Base-by-base conservation (phyloP, 345 rosid genomes). In the Aquilaria yunnanensis region DNA sequence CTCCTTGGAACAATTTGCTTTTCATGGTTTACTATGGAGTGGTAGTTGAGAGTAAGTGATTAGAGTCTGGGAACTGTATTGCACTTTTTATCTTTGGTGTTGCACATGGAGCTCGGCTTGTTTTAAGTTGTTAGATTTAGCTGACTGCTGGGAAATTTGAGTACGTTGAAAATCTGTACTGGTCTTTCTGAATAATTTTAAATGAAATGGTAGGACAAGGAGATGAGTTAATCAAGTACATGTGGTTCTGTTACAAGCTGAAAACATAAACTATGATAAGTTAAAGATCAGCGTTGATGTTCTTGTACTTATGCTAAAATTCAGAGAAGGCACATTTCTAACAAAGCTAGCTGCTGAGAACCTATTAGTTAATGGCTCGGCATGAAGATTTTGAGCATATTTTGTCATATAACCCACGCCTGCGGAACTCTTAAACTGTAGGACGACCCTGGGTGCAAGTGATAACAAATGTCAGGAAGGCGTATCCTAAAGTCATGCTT, bases 1-100 rank as follows among this genome's bases (percentile, higher is more conserved):
- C 98, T 71, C 98, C 97, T 56, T 78, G 86, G 84, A 93, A 87
- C 85, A 92, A 86, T 78, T 67, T 93, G 74, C 60, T 90, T 55
- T 90, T 87, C 83, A 83, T 86, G 97, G 59, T 90, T 70, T 90
- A 84, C 71, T 93, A 81, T 70, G 97, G 90, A 56, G 59, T 81
- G 46, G 75, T 87, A 47, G 63, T 90, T 5, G 97, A 93, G 60
- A 77, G 97, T 86, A 74, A 77, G 91, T 69, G 43, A 37, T 37
- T 37, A 9, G 43, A 37, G 43, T 37, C 8, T 37, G 7, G 8
- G 43, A 37, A 37, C 30, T 12, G 10, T 51, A 32, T 34, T 14
- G 2, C 9, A 5, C 16, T 12, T 48, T 56, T 3, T 23, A 55
- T 30, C 23, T 4, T 47, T 14, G 23, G 55, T 30, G 41, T 30